Base-by-base conservation (phyloP, 768 basidiomycete genomes). In the Lactarius vividus region DNA sequence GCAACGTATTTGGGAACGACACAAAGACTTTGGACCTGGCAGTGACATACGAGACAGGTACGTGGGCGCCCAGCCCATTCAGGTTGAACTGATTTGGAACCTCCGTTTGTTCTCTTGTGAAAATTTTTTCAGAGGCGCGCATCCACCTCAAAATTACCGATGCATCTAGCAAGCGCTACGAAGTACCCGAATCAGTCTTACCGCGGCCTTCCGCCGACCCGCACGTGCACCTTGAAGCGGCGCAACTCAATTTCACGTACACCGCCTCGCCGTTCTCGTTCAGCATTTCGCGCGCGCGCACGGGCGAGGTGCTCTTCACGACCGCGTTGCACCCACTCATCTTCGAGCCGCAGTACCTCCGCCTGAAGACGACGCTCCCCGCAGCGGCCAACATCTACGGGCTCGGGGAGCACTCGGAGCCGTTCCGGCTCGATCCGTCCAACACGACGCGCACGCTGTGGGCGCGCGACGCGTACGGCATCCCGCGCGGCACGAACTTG, bases 311-410 rank as follows among this genome's bases (percentile, higher is more conserved):
- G 3, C 77, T 90, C 20, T 89, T 88, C 77, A 82, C 85, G 18
- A 88, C 87, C 3, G 79, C 79, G 2, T 78, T 79, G 10, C 81
- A 86, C 69, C 79, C 88, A 0, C 75, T 91, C 74, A 85, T 94
- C 68, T 92, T 88, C 71, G 88, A 91, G 69, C 83, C 87, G 1
- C 90, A 91, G 74, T 92, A 88, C 72, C 79, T 92, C 16, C 87
- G 89, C 60, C 77, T 92, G 68, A 87, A 88, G 73, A 88, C 88
- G 20, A 73, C 72, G 54, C 74, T 92, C 0, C 86, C 88, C 0
- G 61, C 73, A 3, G 74, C 82, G 49, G 83, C 90, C 31, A 91
- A 91, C 74, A 82, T 92, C 62, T 91, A 90, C 72, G 91, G 91
- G 2, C 80, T 92, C 11, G 90, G 91, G n/a, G 88, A 89, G 69